These are phyloP conservation scores for Penicillium samsonianum DNA, from an alignment of 495 filamentous ascomycete genomes.

Conservation along the genomic window DNA sequence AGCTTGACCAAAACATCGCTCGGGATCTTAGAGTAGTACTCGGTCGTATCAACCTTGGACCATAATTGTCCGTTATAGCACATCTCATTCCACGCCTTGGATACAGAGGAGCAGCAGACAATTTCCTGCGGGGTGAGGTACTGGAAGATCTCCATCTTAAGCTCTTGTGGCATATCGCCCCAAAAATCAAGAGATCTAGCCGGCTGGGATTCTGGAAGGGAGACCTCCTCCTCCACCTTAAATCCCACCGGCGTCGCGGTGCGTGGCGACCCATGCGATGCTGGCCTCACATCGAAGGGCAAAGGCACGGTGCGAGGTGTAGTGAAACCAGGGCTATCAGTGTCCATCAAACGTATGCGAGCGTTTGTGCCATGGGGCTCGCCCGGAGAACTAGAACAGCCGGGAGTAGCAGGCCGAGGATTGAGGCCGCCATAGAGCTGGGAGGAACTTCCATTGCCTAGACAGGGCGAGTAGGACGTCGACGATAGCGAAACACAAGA, in stretches of 20 bases:
- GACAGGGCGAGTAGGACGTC: constrained; percentile 54
- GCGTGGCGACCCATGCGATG: constrained; percentile 42
- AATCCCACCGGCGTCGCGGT: constrained; percentile 31
- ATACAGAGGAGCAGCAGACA: constrained; percentile 77
- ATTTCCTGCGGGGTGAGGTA: constrained; percentile 81
- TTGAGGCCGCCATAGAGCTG: constrained; percentile 59
- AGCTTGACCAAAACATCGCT: constrained; percentile 81
- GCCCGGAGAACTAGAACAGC: constrained; percentile 48
- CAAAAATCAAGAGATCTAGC: constrained; percentile 68
- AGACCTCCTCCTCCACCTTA: constrained; percentile 29
- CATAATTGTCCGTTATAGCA: constrained; percentile 97
- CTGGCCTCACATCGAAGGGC: constrained; percentile 62
- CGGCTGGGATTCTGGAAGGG: constrained; percentile 30
- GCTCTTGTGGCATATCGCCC: constrained; percentile 77
- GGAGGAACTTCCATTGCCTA: constrained; percentile 56
- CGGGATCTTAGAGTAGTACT: constrained; percentile 85
- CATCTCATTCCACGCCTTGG: constrained; percentile 75
- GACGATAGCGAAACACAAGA: constrained; percentile 85
- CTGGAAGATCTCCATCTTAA: constrained; percentile 74
- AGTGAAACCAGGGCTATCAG: constrained; percentile 33
- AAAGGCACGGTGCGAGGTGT: constrained; percentile 54
- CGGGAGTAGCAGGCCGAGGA: constrained; percentile 62
- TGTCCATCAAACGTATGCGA: constrained; percentile 53
- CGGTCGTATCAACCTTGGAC: constrained; percentile 78
- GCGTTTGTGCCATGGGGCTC: constrained; percentile 43